Percentiles rank a stretch among this genome's conserved stretches.
phyloP scores from a whole-genome alignment of 352 stramenopile genomes.

The Pythium diclinum region DNA sequence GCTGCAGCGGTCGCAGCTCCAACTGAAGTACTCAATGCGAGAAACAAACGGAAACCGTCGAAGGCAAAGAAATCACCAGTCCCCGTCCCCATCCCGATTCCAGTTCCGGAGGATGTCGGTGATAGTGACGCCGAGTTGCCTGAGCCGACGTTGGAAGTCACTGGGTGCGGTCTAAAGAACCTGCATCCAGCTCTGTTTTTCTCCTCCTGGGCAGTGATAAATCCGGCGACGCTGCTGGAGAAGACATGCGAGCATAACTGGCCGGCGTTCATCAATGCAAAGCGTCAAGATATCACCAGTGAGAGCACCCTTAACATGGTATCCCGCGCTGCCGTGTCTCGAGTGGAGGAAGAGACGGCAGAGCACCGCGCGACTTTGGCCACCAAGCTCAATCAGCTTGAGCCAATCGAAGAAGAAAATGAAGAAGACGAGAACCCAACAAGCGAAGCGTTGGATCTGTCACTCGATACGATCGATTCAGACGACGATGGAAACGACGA shows the following conservation, averaged over 20 bases:
- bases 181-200: constrained; percentile 83
- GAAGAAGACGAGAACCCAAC: constrained; percentile 9
- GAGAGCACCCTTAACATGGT: constrained; percentile 25
- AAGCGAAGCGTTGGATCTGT: constrained; percentile 12
- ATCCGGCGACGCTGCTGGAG: constrained; percentile 51
- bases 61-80: not conserved
- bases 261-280: constrained; percentile 65
- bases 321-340: constrained; percentile 19
- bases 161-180: constrained; percentile 49
- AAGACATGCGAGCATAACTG: constrained; percentile 84
- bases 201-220: constrained; percentile 79
- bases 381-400: not conserved
- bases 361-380: not conserved
- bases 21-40: not conserved
- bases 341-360: constrained; percentile 24
- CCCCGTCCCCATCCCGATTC: not conserved
- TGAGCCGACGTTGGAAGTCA: not conserved
- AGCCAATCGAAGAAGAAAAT: constrained; percentile 18
- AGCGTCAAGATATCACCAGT: constrained; percentile 18
- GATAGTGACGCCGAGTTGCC: not conserved
- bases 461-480: constrained; percentile 23
- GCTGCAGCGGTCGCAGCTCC: not conserved
- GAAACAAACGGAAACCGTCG: not conserved
- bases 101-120: not conserved
- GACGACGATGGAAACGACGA: constrained; percentile 32